Conservation (phyloP, 441 rosid species). For the Theobroma grandiflorum region DNA sequence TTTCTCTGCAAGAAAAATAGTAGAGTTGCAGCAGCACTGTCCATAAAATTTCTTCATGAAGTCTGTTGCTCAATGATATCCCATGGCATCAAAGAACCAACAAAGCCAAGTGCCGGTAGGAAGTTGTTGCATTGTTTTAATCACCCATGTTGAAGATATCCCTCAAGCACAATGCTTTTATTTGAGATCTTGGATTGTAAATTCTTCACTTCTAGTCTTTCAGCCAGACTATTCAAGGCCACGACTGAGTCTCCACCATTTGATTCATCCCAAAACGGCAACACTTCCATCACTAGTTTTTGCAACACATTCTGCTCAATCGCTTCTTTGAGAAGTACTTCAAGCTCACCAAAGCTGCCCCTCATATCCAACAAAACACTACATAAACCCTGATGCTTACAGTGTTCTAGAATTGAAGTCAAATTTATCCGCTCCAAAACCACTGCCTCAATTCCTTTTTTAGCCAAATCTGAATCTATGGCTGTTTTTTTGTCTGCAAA, state of each 20-base stretch:
- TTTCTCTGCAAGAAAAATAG: not conserved
- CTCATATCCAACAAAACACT: constrained; percentile 78
- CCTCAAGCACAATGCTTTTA: constrained; percentile 67
- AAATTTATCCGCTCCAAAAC: constrained; percentile 55
- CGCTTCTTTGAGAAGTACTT: constrained; percentile 58
- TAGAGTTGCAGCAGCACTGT: not conserved
- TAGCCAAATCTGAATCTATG: constrained; percentile 40
- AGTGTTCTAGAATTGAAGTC: constrained; percentile 63
- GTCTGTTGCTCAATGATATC: not conserved
- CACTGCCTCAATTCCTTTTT: constrained; percentile 55
- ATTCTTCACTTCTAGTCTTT: constrained; percentile 51
- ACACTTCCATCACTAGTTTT: constrained; percentile 70
- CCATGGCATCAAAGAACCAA: not conserved
- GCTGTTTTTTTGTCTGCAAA: constrained; percentile 48
- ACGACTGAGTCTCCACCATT: constrained; percentile 27
- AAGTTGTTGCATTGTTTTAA: not conserved
- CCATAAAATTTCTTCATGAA: not conserved
- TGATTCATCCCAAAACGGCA: constrained; percentile 63
- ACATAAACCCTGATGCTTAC: constrained; percentile 60
- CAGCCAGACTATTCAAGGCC: constrained; percentile 44
- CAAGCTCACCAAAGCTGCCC: constrained; percentile 55
- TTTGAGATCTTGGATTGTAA: constrained; percentile 50
- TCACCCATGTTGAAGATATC: constrained; percentile 49
- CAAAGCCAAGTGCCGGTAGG: not conserved
- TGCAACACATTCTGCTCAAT: constrained; percentile 62